These are phyloP conservation scores for Paramecium sonneborni DNA, from an alignment of 73 alveolate genomes.

Conservation along the genomic window DNA sequence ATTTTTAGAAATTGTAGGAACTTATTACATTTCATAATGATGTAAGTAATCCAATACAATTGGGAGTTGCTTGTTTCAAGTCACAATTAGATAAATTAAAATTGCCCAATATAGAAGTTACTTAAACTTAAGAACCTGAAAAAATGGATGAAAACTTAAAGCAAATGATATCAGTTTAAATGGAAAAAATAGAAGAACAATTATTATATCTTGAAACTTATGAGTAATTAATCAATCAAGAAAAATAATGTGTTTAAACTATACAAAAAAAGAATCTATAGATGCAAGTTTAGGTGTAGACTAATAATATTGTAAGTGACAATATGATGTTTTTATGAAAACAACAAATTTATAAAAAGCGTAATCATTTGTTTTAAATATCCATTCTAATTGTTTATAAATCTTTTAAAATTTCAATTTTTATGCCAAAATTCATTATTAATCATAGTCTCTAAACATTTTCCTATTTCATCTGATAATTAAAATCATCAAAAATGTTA, in stretches of 20 bases:
- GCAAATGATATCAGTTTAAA: neutral
- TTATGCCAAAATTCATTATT: neutral
- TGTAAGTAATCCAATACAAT: slow-evolving; percentile 32
- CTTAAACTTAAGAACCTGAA: neutral
- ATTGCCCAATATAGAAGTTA: neutral
- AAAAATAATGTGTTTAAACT: neutral
- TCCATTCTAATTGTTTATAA: neutral
- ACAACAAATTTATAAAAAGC: neutral
- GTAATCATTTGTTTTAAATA: neutral
- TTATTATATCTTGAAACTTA: neutral
- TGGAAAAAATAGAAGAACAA: slow-evolving; percentile 25
- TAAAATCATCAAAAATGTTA: neutral
- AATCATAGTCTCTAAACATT: slow-evolving; percentile 1
- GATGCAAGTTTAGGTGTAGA: slow-evolving; percentile 7
- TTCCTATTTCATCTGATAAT: neutral
- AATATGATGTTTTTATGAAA: slow-evolving; percentile 26
- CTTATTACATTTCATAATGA: slow-evolving; percentile 39
- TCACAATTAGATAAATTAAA: neutral
- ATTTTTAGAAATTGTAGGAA: neutral
- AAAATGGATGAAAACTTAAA: neutral
- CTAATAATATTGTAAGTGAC: slow-evolving; percentile 15
- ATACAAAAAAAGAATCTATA: slow-evolving; percentile 18
- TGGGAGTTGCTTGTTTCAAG: slow-evolving; percentile 50
- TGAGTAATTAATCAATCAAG: slow-evolving; percentile 7
- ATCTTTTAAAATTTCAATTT: neutral